These are phyloP conservation scores for Guadua angustifolia DNA, from an alignment of 176 grass and related monocot genomes.

Conservation along the genomic window DNA sequence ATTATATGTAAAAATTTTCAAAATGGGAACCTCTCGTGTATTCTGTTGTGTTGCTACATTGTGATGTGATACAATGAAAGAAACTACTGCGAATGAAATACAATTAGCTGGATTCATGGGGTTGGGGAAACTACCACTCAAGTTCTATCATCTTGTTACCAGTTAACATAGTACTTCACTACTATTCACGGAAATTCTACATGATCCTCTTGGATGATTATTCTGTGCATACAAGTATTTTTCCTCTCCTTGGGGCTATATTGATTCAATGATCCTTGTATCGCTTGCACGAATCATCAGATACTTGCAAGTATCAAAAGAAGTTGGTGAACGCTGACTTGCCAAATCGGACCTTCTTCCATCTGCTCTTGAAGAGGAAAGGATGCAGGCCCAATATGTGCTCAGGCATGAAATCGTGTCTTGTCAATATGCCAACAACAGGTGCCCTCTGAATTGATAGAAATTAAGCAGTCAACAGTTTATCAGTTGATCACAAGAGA, in stretches of 20 bases:
- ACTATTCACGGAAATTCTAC: neutral
- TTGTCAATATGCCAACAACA: slow-evolving; percentile 85
- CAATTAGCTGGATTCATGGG: neutral
- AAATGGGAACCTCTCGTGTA: too few relatives aligned
- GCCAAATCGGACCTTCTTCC: slow-evolving; percentile 74
- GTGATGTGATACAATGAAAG: too few relatives aligned
- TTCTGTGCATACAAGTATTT: neutral
- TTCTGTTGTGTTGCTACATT: too few relatives aligned
- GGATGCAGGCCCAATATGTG: slow-evolving; percentile 80
- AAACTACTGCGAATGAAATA: neutral
- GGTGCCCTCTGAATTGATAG: slow-evolving; percentile 59
- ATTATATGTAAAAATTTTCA: too few relatives aligned
- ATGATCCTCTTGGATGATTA: neutral
- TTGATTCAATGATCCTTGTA: neutral
- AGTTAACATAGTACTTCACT: neutral
- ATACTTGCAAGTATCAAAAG: slow-evolving; percentile 35
- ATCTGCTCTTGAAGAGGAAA: slow-evolving; percentile 70
- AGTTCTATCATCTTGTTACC: slow-evolving; percentile 4
- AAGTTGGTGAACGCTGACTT: slow-evolving; percentile 55
- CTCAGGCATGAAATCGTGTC: slow-evolving; percentile 93
- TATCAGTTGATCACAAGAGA: too few relatives aligned
- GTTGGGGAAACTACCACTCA: neutral
- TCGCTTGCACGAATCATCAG: neutral
- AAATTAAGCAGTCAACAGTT: neutral
- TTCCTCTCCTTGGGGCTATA: neutral